Base-by-base conservation (phyloP, 2,329 filamentous ascomycete genomes). In the Aspergillus sp. region DNA sequence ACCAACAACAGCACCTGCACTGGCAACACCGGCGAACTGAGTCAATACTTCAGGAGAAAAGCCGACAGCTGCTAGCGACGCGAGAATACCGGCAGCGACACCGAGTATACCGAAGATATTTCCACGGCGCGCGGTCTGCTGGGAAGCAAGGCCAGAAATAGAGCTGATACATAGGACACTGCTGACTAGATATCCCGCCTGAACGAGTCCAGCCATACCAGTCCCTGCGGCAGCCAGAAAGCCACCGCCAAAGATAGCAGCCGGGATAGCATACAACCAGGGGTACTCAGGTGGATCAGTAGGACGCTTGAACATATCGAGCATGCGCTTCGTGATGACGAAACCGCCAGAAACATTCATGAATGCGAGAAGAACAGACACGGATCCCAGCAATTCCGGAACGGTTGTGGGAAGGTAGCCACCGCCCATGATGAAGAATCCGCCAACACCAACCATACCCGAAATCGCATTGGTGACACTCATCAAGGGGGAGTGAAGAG, bases 401-500 rank as follows among this genome's bases (percentile, higher is more conserved):
- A 96, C 80, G 0, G 90, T 96, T 66, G 87, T 85, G 0, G 90
- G 90, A 0, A 91, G 63, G 68, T 87, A 89, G 23, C 91, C 91
- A 31, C 91, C 91, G 12, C 91, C 92, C 77, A 96, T 88, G 55
- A 96, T 87, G 77, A 96, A 96, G 63, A 96, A 82, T 12, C 92
- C 91, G 56, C 91, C 92, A 60, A 96, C 83, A 57, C 91, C 92
- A 31, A 96, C 92, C 89, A 96, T 91, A 54, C 85, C 82, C 33
- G 90, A 95, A 66, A 96, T 96, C 27, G 92, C 92, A 71, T 96
- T 96, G 7, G 92, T 96, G 37, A 96, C 91, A 65, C 89, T 93
- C 92, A 96, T 96, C 5, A 96, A 78, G 1, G 91, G 92, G 2
- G 90, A 93, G 73, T 96, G 92, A 5, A 96, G 80, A 37, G 91